These are phyloP conservation scores for Heliamphora pulchella DNA, from an alignment of 179 eudicot genomes.

Conservation along the genomic window DNA sequence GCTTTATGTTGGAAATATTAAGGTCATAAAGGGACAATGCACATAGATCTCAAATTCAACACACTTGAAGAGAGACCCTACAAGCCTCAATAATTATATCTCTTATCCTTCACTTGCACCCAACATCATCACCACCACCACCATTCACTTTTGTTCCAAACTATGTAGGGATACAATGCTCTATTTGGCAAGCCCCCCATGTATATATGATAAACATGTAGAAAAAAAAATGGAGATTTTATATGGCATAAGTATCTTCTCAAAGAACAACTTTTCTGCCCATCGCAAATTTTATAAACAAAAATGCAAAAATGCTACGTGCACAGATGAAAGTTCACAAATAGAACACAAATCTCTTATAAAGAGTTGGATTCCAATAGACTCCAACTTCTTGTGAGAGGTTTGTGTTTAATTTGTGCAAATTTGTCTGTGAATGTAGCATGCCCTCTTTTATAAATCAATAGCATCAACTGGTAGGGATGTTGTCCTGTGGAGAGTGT, in stretches of 20 bases:
- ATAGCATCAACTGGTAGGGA: conserved; percentile 59
- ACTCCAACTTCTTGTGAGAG: too few species aligned
- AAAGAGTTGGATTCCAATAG: too few species aligned
- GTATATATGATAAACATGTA: not conserved
- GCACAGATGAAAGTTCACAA: too few species aligned
- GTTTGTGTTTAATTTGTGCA: too few species aligned
- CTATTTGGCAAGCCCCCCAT: not conserved
- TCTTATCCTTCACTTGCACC: conserved; percentile 4
- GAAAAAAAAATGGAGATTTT: not conserved
- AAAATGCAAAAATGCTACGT: too few species aligned
- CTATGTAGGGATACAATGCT: not conserved
- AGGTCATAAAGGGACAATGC: conserved; percentile 10
- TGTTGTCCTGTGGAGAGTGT: conserved; percentile 40
- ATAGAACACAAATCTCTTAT: too few species aligned
- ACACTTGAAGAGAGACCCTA: conserved; percentile 9
- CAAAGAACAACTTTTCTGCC: too few species aligned
- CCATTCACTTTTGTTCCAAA: not conserved
- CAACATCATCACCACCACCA: not conserved
- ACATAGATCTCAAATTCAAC: conserved; percentile 14
- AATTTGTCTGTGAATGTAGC: too few species aligned
- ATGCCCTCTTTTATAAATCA: conserved; percentile 22
- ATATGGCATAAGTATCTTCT: too few species aligned
- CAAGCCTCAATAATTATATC: conserved; percentile 21
- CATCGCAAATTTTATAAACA: too few species aligned
- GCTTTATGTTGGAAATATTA: not conserved